Evolutionary conservation across 2,329 filamentous ascomycete genomes (phyloP).

Genomic region (Aspergillus sp.): DNA sequence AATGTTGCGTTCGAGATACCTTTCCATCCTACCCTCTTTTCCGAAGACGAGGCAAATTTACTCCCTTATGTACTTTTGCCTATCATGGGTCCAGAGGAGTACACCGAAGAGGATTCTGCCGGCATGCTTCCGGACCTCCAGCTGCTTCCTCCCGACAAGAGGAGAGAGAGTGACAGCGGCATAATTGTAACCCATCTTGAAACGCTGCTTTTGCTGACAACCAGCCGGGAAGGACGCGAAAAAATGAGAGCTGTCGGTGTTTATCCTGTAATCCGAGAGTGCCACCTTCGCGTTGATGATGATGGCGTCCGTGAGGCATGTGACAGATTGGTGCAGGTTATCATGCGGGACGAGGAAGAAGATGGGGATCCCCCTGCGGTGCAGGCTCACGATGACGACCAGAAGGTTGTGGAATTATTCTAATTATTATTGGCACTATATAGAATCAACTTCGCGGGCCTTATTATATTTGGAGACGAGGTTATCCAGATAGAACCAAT

Average conservation of each 20-base stretch:
- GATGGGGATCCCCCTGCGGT: constrained; percentile 44
- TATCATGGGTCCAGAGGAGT: constrained; percentile 84
- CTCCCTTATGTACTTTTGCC: constrained; percentile 87
- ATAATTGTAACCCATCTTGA: constrained; percentile 88
- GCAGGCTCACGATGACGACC: constrained; percentile 43
- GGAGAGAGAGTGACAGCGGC: constrained; percentile 71
- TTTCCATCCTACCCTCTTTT: constrained; percentile 69
- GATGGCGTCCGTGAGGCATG: constrained; percentile 80
- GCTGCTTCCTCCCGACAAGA: constrained; percentile 84
- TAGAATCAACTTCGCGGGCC: background rate
- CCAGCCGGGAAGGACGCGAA: constrained; percentile 72
- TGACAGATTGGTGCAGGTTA: constrained; percentile 83
- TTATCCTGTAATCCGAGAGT: constrained; percentile 86
- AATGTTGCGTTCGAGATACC: constrained; percentile 83
- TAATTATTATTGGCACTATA: constrained; percentile 23
- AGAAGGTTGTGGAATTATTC: constrained; percentile 48
- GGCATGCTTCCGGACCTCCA: constrained; percentile 89
- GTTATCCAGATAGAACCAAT: background rate
- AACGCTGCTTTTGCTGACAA: constrained; percentile 79
- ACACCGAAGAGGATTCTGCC: constrained; percentile 79
- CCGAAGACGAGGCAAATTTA: constrained; percentile 72
- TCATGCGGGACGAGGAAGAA: constrained; percentile 76
- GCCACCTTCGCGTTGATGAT: constrained; percentile 74
- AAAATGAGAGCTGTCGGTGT: constrained; percentile 73
- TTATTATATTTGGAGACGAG: background rate